Evolutionary conservation across 352 stramenopile species (phyloP).

Genomic region (Hyaloperonospora arabidopsidis): DNA sequence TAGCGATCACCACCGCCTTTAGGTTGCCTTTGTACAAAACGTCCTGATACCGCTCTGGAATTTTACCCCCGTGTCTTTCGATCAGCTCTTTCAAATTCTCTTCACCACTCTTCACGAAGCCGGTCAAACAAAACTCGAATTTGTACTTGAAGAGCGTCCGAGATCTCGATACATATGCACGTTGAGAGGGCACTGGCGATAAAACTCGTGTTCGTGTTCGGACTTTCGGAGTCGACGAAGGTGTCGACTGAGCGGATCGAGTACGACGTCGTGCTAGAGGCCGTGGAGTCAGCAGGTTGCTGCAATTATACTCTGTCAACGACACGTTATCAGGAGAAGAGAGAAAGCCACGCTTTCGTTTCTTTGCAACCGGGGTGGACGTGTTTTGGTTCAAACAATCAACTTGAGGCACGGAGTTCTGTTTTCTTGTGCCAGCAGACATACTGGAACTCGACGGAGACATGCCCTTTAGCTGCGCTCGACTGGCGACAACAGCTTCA

Average conservation of each 20-base stretch:
- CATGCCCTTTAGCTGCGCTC: slow-evolving; percentile 10
- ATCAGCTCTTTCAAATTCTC: slow-evolving; percentile 48
- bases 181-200: slow-evolving; percentile 42
- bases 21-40: slow-evolving; percentile 37
- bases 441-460: slow-evolving; percentile 3
- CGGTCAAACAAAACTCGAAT: slow-evolving; percentile 70
- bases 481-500: slow-evolving; percentile 2
- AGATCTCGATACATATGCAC: slow-evolving; percentile 40
- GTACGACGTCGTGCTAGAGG: slow-evolving; percentile 12
- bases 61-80: slow-evolving; percentile 55
- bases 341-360: slow-evolving; percentile 15
- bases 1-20: slow-evolving; percentile 69
- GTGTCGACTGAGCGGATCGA: slow-evolving; percentile 26
- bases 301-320: slow-evolving; percentile 4
- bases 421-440: slow-evolving; percentile 13
- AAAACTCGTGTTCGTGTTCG: slow-evolving; percentile 42
- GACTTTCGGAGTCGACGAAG: slow-evolving; percentile 36
- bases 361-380: slow-evolving; percentile 13
- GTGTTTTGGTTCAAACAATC: slow-evolving; percentile 6
- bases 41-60: slow-evolving; percentile 42
- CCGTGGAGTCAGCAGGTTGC: slow-evolving; percentile 15
- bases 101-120: slow-evolving; percentile 49
- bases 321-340: slow-evolving; percentile 7
- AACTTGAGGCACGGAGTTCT: slow-evolving; percentile 7
- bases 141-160: slow-evolving; percentile 66